Conservation (phyloP, 805 yeast species). For the Lipomyces sp. region DNA sequence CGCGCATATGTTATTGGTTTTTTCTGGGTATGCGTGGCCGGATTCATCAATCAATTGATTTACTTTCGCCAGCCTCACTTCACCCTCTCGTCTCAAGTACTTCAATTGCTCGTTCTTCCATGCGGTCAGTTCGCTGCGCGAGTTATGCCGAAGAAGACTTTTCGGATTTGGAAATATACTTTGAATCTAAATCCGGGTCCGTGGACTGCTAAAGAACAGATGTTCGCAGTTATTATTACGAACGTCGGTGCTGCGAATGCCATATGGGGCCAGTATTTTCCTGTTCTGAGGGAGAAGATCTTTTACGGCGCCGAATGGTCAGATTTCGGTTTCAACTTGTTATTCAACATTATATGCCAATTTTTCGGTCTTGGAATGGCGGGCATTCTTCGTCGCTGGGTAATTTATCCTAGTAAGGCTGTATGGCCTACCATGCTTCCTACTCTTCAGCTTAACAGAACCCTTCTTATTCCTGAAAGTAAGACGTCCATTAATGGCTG, state of each 20-base stretch:
- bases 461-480: slow-evolving; percentile 37
- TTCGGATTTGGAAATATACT: slow-evolving; percentile 38
- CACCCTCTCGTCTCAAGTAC: slow-evolving; percentile 49
- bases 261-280: slow-evolving; percentile 2
- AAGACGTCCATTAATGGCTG: slow-evolving; percentile 55
- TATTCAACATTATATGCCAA: slow-evolving; percentile 54
- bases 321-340: slow-evolving; percentile 50
- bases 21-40: slow-evolving; percentile 54
- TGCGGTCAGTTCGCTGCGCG: slow-evolving; percentile 47
- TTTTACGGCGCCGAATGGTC: slow-evolving; percentile 40
- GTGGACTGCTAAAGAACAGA: slow-evolving; percentile 63
- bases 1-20: slow-evolving; percentile 53
- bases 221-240: slow-evolving; percentile 50
- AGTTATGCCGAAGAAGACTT: slow-evolving; percentile 39
- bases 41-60: slow-evolving; percentile 57
- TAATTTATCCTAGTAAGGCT: slow-evolving; percentile 55
- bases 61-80: slow-evolving; percentile 54
- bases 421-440: slow-evolving; percentile 56
- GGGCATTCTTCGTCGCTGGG: slow-evolving; percentile 57
- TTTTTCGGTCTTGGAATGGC: slow-evolving; percentile 66
- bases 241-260: slow-evolving; percentile 5
- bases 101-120: slow-evolving; percentile 59
- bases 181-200: slow-evolving; percentile 57
- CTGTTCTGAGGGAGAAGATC: slow-evolving; percentile 6
- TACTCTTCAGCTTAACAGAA: slow-evolving; percentile 43